phyloP scores from a whole-genome alignment of 2,329 filamentous ascomycete species.

The Xylaria sp. region DNA sequence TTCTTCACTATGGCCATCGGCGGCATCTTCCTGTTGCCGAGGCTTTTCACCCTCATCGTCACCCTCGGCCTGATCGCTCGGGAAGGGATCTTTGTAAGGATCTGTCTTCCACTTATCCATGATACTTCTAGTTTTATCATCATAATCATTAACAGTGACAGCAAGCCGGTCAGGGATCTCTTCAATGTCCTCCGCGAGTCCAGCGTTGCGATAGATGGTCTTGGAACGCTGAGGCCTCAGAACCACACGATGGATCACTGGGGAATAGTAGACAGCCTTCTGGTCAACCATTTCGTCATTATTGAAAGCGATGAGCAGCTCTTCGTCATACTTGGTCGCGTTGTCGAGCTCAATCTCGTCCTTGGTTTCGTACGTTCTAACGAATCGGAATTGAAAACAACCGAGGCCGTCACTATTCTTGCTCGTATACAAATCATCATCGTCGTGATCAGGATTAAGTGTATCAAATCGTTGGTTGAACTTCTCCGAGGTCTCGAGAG shows the following conservation, averaged over 20 bases:
- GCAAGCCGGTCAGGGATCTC: slow-evolving; percentile 66
- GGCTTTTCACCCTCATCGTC: slow-evolving; percentile 39
- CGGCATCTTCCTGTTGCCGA: slow-evolving; percentile 35
- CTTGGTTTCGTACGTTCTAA: slow-evolving; percentile 72
- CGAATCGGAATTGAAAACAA: slow-evolving; percentile 69
- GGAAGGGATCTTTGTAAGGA: slow-evolving; percentile 52
- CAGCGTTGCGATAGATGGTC: slow-evolving; percentile 67
- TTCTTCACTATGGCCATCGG: slow-evolving; percentile 35
- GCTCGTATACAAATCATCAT: slow-evolving; percentile 65
- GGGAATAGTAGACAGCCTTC: slow-evolving; percentile 74
- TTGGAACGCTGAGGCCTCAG: slow-evolving; percentile 72
- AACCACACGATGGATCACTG: slow-evolving; percentile 70
- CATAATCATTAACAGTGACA: slow-evolving; percentile 65
- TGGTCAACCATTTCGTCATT: slow-evolving; percentile 60
- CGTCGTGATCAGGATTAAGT: slow-evolving; percentile 64
- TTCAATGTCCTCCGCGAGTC: slow-evolving; percentile 59
- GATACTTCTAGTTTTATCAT: slow-evolving; percentile 62
- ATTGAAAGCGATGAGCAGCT: slow-evolving; percentile 69
- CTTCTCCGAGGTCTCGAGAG: slow-evolving; percentile 57
- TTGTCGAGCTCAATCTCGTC: slow-evolving; percentile 67
- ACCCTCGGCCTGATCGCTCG: slow-evolving; percentile 50
- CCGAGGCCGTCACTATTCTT: slow-evolving; percentile 57
- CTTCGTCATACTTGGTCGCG: slow-evolving; percentile 70
- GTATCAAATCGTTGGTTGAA: slow-evolving; percentile 72
- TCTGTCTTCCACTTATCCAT: slow-evolving; percentile 64